Evolutionary conservation across 2,329 filamentous ascomycete species (phyloP).

Genomic region (Corynespora cassiicola): DNA sequence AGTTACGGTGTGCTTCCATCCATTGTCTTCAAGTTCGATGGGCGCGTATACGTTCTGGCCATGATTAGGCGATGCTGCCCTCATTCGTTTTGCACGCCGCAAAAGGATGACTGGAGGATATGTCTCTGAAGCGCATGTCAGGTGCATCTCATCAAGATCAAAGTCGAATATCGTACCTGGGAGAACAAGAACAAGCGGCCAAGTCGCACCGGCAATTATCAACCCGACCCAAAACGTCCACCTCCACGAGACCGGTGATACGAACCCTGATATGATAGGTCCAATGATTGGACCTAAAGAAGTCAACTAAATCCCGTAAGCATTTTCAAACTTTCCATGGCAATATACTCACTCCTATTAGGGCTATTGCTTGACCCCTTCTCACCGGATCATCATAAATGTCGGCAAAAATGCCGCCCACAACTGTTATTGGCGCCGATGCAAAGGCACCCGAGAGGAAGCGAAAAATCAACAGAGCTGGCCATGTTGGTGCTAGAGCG

Average conservation of each 20-base stretch:
- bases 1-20: slow-evolving; percentile 61
- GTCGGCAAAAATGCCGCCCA: slow-evolving; percentile 67
- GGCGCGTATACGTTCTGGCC: slow-evolving; percentile 60
- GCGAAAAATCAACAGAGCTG: slow-evolving; percentile 46
- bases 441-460: slow-evolving; percentile 46
- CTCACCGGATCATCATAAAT: slow-evolving; percentile 62
- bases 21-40: slow-evolving; percentile 64
- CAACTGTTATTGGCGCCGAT: slow-evolving; percentile 60
- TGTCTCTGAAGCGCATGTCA: too few relatives aligned
- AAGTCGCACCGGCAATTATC: slow-evolving; percentile 67
- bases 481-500: slow-evolving; percentile 47
- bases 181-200: slow-evolving; percentile 63
- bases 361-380: slow-evolving; percentile 66
- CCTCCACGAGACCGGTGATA: slow-evolving; percentile 66
- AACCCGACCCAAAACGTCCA: slow-evolving; percentile 74
- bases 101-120: slow-evolving; percentile 46
- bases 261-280: slow-evolving; percentile 68
- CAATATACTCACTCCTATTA: slow-evolving; percentile 34
- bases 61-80: slow-evolving; percentile 55
- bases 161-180: too few relatives aligned
- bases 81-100: slow-evolving; percentile 60
- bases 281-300: slow-evolving; percentile 67
- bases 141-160: too few relatives aligned
- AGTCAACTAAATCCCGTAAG: slow-evolving; percentile 62
- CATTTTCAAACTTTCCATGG: slow-evolving; percentile 2